Base-by-base conservation (phyloP, 495 filamentous ascomycete genomes). In the Penicillium macrosclerotiorum region DNA sequence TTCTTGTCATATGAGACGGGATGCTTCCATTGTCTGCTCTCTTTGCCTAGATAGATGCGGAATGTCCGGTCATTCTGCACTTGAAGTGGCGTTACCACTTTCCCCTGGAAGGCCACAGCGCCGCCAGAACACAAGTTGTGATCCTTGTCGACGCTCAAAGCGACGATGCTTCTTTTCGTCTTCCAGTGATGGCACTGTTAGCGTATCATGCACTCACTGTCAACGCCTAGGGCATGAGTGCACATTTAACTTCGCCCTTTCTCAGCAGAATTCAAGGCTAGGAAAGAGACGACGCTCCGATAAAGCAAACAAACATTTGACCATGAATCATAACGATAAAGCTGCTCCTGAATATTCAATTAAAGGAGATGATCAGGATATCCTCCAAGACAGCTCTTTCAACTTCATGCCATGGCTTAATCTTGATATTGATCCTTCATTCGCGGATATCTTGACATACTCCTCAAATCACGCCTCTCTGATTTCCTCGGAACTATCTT, bases 121-220 rank as follows among this genome's bases (percentile, higher is more conserved):
- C 23, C 60, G 60, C 23, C 60, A 61, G 29, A 54, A 61, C 31
- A 47, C 51, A 1, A 64, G 57, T 41, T 64, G 60, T 39, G 60
- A 64, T 34, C 44, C 45, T 8, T 64, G 57, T 34, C 45, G 60
- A 2, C 57, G 54, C 23, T 59, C 52, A 8, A 64, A 64, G 20
- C 51, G 60, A 27, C 57, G 58, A 8, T 64, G 60, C 33, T 33
- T 54, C 14, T 51, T 61, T 13, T 19, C 36, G 30, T 8, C 32
- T 3, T 13, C 6, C 37, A 9, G 12, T 5, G 30, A 45, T 7
- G 35, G 17, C 3, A 36, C 43, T 14, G 1, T 46, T 3, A 39
- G 16, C 17, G 11, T 22, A 3, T 14, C 46, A 1, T 61, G 60
- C 26, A 22, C 47, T 3, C 47, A 55, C 37, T 64, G 60, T 49